phyloP scores from a whole-genome alignment of 345 rosid species.

The Ceriops tagal region DNA sequence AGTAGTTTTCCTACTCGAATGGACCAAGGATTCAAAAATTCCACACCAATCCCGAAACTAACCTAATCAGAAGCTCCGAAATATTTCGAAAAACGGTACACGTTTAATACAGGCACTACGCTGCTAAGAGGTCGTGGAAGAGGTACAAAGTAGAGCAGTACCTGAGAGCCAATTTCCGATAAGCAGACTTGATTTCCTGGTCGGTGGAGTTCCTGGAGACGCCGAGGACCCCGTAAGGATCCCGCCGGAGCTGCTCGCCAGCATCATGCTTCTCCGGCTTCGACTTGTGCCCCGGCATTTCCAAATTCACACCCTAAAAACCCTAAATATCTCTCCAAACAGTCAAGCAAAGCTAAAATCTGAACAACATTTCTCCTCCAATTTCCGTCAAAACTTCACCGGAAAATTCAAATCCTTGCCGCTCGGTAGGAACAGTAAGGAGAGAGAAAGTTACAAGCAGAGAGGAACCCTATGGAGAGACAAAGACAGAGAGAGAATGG shows the following conservation, averaged over 20 bases:
- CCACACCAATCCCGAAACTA: not conserved
- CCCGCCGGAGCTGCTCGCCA: conserved; percentile 72
- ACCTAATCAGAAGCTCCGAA: conserved; percentile 1
- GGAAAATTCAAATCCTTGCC: not conserved
- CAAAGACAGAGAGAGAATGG: conserved; percentile 5
- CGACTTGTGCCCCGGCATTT: conserved; percentile 28
- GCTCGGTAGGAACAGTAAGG: not conserved
- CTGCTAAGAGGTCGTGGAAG: not conserved
- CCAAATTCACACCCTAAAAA: conserved; percentile 5
- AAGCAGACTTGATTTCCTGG: conserved; percentile 90
- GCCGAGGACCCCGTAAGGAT: conserved; percentile 87
- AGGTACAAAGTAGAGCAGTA: conserved; percentile 4
- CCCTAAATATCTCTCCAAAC: not conserved
- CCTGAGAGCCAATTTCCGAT: conserved; percentile 96
- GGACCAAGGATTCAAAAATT: not conserved
- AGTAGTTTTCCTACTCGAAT: not conserved
- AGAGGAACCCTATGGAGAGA: conserved; percentile 12
- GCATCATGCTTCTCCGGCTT: conserved; percentile 58
- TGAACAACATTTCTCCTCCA: not conserved
- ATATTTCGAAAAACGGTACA: conserved; percentile 1
- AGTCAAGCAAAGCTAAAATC: not conserved
- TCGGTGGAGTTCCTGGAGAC: conserved; percentile 73
- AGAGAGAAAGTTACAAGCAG: not conserved
- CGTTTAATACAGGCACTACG: not conserved
- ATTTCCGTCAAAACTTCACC: not conserved